Evolutionary conservation across 345 rosid species (phyloP), one percentile per base, ranked within the genome.

Genomic region (Fremontodendron californicum): DNA sequence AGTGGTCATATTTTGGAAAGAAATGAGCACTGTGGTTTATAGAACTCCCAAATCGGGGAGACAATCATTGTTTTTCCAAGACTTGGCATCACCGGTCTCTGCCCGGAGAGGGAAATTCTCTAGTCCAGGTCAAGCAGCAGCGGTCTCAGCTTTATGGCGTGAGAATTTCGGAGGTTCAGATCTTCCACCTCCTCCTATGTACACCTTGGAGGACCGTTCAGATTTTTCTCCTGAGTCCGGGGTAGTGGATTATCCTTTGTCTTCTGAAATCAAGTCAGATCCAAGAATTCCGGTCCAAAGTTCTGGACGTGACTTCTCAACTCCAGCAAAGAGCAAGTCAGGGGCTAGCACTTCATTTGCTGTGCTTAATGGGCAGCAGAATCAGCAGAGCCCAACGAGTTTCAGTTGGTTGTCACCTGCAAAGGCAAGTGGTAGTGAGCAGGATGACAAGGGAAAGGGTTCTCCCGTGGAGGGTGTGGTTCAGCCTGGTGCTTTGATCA

Each of bases 161-260:
- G 99, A 96, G 74, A 93, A 90, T 85, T 85, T 88, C 5, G 91
- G 93, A 69, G 89, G 90, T 63, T 89, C 97, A 0, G 97, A 96
- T 87, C 97, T 96, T 83, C 99, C 99, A 1, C 98, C 99, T 0
- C 99, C 98, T 77, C 99, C 99, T 4, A 81, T 93, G 85, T 90
- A 81, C 79, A 92, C 98, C 7, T 71, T 96, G 84, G 97, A 93
- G 80, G 99, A 96, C 82, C 94, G 96, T 10, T 84, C 94, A 0
- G 97, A 96, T 83, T 89, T 93, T 75, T 92, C 99, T 33, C 99
- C 96, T 0, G 99, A 93, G 74, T 88, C 95, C 1, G 97, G 99
- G 3, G 88, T 89, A 74, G 86, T 84, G 3, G 98, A 96, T 81
- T 91, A 89, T 81, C 89, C 94, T 2, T 48, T 78, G 18, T 93